These are phyloP conservation scores for Leishmania major DNA, from an alignment of 208 protist genomes.

Conservation along the genomic window DNA sequence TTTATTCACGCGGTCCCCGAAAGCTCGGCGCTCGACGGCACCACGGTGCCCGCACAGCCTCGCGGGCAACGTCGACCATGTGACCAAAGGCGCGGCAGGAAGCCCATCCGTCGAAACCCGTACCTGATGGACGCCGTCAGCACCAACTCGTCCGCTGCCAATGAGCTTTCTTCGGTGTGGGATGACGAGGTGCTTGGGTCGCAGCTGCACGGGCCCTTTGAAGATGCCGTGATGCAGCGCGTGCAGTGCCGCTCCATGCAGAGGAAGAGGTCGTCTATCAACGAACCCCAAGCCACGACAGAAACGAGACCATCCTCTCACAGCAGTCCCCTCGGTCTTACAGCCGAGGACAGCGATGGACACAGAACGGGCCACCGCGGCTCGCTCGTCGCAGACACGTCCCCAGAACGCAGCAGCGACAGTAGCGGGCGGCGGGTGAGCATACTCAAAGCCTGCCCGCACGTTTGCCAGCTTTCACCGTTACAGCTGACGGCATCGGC, in stretches of 20 bases:
- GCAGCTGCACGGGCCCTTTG: slow-evolving; percentile 11
- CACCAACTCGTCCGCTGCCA: slow-evolving; percentile 1
- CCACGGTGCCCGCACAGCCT: neutral
- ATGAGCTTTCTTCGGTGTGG: slow-evolving; percentile 5
- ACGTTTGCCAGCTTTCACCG: neutral
- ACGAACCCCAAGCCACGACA: neutral
- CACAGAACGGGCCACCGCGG: neutral
- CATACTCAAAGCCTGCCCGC: neutral
- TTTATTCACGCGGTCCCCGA: neutral
- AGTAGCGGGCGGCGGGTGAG: neutral
- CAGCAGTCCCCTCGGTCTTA: neutral
- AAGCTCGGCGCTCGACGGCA: neutral
- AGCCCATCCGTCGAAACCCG: slow-evolving; percentile 6
- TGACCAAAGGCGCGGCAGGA: neutral
- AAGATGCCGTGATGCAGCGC: neutral
- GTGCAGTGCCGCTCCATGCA: neutral
- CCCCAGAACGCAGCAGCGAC: neutral
- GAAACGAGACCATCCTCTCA: neutral
- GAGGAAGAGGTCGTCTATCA: neutral
- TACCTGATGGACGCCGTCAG: slow-evolving; percentile 24
- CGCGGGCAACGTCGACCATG: neutral
- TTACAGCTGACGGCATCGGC: neutral
- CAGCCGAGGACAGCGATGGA: neutral
- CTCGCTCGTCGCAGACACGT: neutral
- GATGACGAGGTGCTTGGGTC: slow-evolving; percentile 23